Evolutionary conservation across 164 flowering plant species (phyloP).

Genomic region (Macadamia integrifolia): DNA sequence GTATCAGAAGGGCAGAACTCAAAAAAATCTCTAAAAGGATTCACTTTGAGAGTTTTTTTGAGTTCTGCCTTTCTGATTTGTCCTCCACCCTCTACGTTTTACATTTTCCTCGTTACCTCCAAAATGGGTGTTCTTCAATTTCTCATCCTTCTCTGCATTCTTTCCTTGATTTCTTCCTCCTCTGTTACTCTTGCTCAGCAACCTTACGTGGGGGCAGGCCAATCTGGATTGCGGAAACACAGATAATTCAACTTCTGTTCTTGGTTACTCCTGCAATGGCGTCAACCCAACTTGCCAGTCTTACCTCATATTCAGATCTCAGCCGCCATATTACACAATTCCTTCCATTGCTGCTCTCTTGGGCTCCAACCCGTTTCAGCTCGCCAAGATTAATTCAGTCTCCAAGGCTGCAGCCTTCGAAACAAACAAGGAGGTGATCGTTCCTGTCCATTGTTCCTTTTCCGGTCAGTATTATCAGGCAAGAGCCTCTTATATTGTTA

Average conservation of each 20-base stretch:
- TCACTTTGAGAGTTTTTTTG: too few relatives aligned
- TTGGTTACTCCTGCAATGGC: constrained; percentile 62
- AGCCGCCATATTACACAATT: constrained; percentile 41
- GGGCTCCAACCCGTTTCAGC: constrained; percentile 36
- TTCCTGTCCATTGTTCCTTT: constrained; percentile 78
- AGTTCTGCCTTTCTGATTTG: too few relatives aligned
- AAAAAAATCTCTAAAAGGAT: too few relatives aligned
- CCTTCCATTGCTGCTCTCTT: constrained; percentile 52
- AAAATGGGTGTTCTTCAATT: constrained; percentile 15
- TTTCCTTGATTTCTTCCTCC: constrained; percentile 17
- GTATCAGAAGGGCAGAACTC: too few relatives aligned
- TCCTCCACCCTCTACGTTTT: too few relatives aligned
- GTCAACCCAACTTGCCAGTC: constrained; percentile 40
- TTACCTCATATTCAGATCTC: constrained; percentile 53
- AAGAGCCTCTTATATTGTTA: constrained; percentile 39
- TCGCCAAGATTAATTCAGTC: constrained; percentile 49
- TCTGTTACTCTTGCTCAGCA: constrained; percentile 44
- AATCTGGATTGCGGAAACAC: constrained; percentile 22
- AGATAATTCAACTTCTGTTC: constrained; percentile 34
- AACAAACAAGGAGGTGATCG: constrained; percentile 41
- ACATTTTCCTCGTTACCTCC: too few relatives aligned
- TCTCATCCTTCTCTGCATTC: constrained; percentile 12
- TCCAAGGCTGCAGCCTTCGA: constrained; percentile 25
- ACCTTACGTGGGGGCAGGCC: constrained; percentile 32
- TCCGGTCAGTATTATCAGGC: constrained; percentile 56